Evolutionary conservation across 257 asterid genomes (phyloP), one percentile per base, ranked within the genome.

Genomic region (Salvia miltiorrhiza): DNA sequence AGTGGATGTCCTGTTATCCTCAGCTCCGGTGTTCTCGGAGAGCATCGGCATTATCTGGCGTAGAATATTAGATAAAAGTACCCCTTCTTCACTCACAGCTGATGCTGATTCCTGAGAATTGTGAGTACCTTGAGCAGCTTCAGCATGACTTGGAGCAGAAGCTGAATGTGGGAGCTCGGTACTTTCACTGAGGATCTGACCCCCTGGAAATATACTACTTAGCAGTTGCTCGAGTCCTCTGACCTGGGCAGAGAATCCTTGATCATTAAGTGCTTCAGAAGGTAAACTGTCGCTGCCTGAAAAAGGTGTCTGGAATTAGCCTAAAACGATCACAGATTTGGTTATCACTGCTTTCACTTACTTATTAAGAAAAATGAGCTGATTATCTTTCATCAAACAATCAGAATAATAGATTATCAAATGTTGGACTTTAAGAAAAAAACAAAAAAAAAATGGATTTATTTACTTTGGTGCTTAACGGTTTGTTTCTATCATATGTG

Each of bases 21-120:
- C 79, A 9, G 69, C 45, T 50, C 71, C 77, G 23, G 41, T 56
- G 44, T 73, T 78, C 78, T 82, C 87, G 24, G 94, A 74, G 73
- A 93, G 77, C 33, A 88, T 59, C 55, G 98, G 98, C 87, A 90
- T 80, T 56, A 93, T 77, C 69, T 88, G 92, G 37, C 83, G 97
- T 17, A 93, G 84, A 43, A 90, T 60, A 73, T 82, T 84, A 1
- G 98, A 90, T 47, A 93, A 79, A 41, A 80, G 6, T 28, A 79
- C 48, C 70, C 96, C 98, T 65, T 90, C 91, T 28, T 80, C 88
- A 49, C 80, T 83, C 54, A 73, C 85, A 16, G 76, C 64, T 32
- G 84, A 63, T 54, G 76, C 75, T 28, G 81, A 74, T 57, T 60
- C 83, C 73, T 58, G 82, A 44, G 88, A 65, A 83, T 23, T 75